Evolutionary conservation across 2,329 filamentous ascomycete species (phyloP).

Genomic region (Colletotrichum somersetense): DNA sequence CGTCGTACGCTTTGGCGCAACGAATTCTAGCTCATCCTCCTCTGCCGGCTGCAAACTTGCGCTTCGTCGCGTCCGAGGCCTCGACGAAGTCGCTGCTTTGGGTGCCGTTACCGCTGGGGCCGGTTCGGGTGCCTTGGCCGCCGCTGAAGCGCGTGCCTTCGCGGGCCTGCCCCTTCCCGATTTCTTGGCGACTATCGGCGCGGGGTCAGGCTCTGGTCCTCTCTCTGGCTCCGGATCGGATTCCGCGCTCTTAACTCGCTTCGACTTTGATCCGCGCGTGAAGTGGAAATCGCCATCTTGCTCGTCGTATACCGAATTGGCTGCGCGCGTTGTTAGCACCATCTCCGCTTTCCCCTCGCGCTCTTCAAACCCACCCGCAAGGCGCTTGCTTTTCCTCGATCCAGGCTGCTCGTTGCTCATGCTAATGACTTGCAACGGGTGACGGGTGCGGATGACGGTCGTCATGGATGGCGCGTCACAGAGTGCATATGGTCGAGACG

Average conservation of each 20-base stretch:
- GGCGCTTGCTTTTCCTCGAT: conserved; percentile 73
- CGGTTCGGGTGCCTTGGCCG: conserved; percentile 47
- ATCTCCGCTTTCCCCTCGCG: conserved; percentile 61
- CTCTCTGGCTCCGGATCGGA: conserved; percentile 57
- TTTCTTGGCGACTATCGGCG: conserved; percentile 52
- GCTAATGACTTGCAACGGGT: conserved; percentile 75
- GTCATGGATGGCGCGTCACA: conserved; percentile 71
- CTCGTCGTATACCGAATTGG: conserved; percentile 63
- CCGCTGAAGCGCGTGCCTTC: conserved; percentile 52
- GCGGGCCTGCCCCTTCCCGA: conserved; percentile 56
- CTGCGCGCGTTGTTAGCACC: conserved; percentile 71
- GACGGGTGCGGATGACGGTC: conserved; percentile 74
- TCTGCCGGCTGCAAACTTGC: conserved; percentile 54
- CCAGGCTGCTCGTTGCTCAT: conserved; percentile 75
- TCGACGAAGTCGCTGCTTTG: conserved; percentile 43
- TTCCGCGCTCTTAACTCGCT: conserved; percentile 71
- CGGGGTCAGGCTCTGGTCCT: conserved; percentile 52
- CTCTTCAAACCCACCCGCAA: conserved; percentile 65
- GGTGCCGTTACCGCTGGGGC: conserved; percentile 37
- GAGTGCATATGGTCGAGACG: conserved; percentile 33
- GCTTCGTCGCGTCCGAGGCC: conserved; percentile 55
- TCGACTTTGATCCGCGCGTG: conserved; percentile 76
- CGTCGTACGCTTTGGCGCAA: conserved; percentile 56
- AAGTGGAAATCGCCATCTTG: conserved; percentile 84
- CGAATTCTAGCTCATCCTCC: conserved; percentile 53